Evolutionary conservation across 139 green algal genomes (phyloP), one percentile per base, ranked within the genome.

Genomic region (Marvania coccoides): DNA sequence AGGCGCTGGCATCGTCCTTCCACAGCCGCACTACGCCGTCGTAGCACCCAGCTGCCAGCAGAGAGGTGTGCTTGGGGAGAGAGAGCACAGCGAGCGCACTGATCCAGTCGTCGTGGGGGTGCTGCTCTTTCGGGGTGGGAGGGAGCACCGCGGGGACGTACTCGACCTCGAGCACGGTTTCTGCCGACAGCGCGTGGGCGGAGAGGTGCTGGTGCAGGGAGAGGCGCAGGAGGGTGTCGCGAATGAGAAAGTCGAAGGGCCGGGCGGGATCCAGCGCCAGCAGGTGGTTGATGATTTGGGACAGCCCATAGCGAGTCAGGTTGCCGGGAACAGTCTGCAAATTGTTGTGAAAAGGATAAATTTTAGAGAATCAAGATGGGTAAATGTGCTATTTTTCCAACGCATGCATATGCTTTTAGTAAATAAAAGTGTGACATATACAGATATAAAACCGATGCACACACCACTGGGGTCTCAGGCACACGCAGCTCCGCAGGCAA

Each of bases 211-310:
- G 67, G 54, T 94, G 71, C 46, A 98, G 73, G n/a, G 81, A 83
- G 19, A 76, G 80, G 2, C 93, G 79, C 23, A 98, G 51, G 31
- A 98, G 84, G 70, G 92, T 79, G 10, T 84, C 91, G 61, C 89
- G 39, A 4, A 98, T 69, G 2, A 98, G 61, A 66, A 98, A 98
- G 64, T 98, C 93, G 78, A 98, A 98, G 0, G 93, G 89, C 6
- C 79, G 65, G 0, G 83, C 31, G 12, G 70, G 70, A 0, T 97
- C 92, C 94, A 78, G 62, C 3, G 65, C 84, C 1, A 98, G 81
- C 10, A 98, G 67, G 72, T 92, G 86, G 69, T 98, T 98, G 79
- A 98, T 85, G 42, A 98, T 83, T 72, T 98, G 92, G 1, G 89
- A 97, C 8, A 98, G 76, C 0, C 93, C 93, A 72, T 94, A 92